These are phyloP conservation scores for Talaromyces verruculosus DNA, from an alignment of 2,329 filamentous ascomycete genomes.

Conservation along the genomic window DNA sequence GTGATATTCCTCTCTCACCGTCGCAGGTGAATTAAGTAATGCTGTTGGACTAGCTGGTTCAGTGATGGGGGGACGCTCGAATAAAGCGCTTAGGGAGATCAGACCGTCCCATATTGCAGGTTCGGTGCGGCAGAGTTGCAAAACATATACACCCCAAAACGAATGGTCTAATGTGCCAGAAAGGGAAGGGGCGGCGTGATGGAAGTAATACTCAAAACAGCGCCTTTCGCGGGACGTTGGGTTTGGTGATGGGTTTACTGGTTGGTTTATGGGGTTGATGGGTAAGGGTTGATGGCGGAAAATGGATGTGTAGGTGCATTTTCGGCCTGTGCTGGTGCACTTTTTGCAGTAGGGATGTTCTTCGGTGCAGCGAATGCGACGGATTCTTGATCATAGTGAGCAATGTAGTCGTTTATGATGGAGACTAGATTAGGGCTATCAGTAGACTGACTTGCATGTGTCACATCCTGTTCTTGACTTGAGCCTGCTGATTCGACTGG, in stretches of 20 bases:
- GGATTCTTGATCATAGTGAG: neutral
- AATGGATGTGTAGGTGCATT: neutral
- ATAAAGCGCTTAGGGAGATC: neutral
- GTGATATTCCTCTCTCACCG: neutral
- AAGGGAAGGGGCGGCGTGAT: neutral
- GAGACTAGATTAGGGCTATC: neutral
- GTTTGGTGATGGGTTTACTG: neutral
- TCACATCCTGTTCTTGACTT: conserved; percentile 10
- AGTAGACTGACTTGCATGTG: neutral
- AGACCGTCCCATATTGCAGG: neutral
- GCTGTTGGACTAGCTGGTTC: neutral
- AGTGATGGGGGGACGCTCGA: neutral
- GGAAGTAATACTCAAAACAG: neutral
- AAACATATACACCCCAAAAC: neutral
- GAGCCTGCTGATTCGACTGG: neutral
- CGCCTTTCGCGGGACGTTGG: neutral
- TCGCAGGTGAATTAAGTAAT: neutral
- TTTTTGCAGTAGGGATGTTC: neutral
- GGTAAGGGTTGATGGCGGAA: neutral
- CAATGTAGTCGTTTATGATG: neutral
- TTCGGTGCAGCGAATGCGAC: neutral
- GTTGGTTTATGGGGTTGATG: neutral
- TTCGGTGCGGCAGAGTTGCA: neutral
- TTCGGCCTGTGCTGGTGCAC: neutral
- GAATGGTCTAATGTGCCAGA: neutral